Percentiles rank a stretch among this genome's conserved stretches.
Evolutionary conservation across 345 rosid species (phyloP).

Genomic region (Xanthoceras sorbifolium): DNA sequence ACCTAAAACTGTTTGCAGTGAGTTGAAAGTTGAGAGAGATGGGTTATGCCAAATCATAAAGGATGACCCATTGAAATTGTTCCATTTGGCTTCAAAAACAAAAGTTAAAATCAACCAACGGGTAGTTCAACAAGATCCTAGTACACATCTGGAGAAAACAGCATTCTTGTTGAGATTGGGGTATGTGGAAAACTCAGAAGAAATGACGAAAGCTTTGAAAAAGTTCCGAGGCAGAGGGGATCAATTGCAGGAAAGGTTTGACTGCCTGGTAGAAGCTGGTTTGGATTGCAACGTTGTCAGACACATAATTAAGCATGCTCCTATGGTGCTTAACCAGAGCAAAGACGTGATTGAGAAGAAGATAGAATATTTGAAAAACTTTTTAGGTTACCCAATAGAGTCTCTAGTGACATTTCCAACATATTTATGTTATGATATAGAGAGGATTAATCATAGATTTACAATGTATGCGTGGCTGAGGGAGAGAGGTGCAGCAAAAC

Average conservation of each 20-base stretch:
- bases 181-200: constrained; percentile 78
- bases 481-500: constrained; percentile 53
- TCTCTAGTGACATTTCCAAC: constrained; percentile 61
- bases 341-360: constrained; percentile 69
- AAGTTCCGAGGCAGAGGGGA: constrained; percentile 83
- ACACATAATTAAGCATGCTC: constrained; percentile 61
- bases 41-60: constrained; percentile 47
- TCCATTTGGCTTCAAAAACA: constrained; percentile 50
- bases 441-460: constrained; percentile 57
- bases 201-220: constrained; percentile 66
- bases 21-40: constrained; percentile 46
- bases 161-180: constrained; percentile 70
- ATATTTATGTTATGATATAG: constrained; percentile 63
- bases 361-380: constrained; percentile 54
- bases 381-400: constrained; percentile 59
- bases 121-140: constrained; percentile 28
- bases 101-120: constrained; percentile 31
- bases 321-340: constrained; percentile 68
- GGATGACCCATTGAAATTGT: constrained; percentile 64
- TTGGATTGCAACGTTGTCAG: constrained; percentile 50
- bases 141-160: constrained; percentile 49
- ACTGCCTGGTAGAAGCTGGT: constrained; percentile 75
- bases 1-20: constrained; percentile 48
- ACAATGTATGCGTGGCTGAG: constrained; percentile 61
- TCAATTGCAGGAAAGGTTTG: constrained; percentile 84